A percentile compares a stretch with the other conserved stretches of the same genome.
These are phyloP conservation scores for Diaporthe nobilis DNA, from an alignment of 2,329 filamentous ascomycete species.

Conservation along the genomic window DNA sequence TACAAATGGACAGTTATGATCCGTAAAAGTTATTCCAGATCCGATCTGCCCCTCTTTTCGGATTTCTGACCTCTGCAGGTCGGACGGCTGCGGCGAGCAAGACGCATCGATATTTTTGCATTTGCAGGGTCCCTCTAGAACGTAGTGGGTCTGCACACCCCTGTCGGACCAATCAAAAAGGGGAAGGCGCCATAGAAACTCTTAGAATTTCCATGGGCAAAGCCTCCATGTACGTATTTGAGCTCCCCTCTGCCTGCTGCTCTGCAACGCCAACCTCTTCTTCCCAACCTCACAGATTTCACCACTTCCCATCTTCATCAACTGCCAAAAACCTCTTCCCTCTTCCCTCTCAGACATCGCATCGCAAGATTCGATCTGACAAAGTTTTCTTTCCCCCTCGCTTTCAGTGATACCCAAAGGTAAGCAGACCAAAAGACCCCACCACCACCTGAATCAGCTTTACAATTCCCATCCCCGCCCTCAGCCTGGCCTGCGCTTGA, in stretches of 20 bases:
- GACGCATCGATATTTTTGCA: constrained; percentile 30
- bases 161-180: constrained; percentile 37
- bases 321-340: constrained; percentile 20
- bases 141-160: constrained; percentile 25
- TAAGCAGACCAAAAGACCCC: constrained; percentile 34
- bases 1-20: too few relatives aligned
- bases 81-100: constrained; percentile 29
- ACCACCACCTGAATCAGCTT: constrained; percentile 22
- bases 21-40: constrained; percentile 2
- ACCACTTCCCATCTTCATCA: constrained; percentile 27
- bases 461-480: constrained; percentile 20
- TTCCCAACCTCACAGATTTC: constrained; percentile 26
- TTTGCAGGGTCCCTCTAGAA: constrained; percentile 33
- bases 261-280: constrained; percentile 27
- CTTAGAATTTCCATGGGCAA: constrained; percentile 41
- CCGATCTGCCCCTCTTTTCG: constrained; percentile 28
- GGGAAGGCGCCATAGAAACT: constrained; percentile 42
- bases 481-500: constrained; percentile 2
- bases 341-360: constrained; percentile 36
- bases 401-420: constrained; percentile 43
- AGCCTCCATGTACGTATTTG: constrained; percentile 40
- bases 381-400: constrained; percentile 39
- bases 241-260: constrained; percentile 38
- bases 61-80: constrained; percentile 9
- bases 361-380: constrained; percentile 32